Base-by-base conservation (phyloP, 2,329 filamentous ascomycete genomes). In the Fusarium beomiforme region DNA sequence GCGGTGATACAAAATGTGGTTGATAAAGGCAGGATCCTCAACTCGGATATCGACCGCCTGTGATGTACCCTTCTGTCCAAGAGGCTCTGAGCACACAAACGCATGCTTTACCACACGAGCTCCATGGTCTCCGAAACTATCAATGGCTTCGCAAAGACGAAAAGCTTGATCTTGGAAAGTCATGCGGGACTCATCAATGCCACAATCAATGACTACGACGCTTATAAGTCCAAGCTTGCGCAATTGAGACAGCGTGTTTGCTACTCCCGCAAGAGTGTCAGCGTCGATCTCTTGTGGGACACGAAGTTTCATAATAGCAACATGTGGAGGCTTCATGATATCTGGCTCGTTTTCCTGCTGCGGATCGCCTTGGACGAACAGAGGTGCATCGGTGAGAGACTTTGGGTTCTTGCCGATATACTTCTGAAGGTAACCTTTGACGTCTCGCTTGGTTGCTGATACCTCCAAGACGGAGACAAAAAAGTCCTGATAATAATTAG, bases 401-500 rank as follows among this genome's bases (percentile, higher is more conserved):
- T 78, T 73, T 44, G 71, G 67, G 9, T 76, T 73, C 51, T 79
- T 79, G 75, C 72, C 76, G 70, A 74, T 91, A 79, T 98, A 97
- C 67, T 94, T 95, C 74, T 96, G 92, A 19, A 99, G 87, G 78
- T 98, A 99, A 39, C 93, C 91, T 81, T 93, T 95, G 50, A 95
- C 94, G 83, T 99, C 96, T 75, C 96, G 90, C 81, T 95, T 97
- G 1, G 95, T 98, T 9, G 95, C 93, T 14, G 94, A 94, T 21
- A 95, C 94, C 76, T 93, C 93, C 34, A 99, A 85, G 6, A 98
- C 89, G 19, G 94, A 95, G 34, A 97, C 87, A 75, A 97, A 91
- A 76, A 97, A 92, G 78, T 97, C 93, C 91, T 94, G 71, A 16
- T 33, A 12, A 37, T 24, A 41, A 60, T 76, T 50, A 73, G 71